Conservation (phyloP, 805 yeast genomes). For the Zygosaccharomyces pseudorouxii region DNA sequence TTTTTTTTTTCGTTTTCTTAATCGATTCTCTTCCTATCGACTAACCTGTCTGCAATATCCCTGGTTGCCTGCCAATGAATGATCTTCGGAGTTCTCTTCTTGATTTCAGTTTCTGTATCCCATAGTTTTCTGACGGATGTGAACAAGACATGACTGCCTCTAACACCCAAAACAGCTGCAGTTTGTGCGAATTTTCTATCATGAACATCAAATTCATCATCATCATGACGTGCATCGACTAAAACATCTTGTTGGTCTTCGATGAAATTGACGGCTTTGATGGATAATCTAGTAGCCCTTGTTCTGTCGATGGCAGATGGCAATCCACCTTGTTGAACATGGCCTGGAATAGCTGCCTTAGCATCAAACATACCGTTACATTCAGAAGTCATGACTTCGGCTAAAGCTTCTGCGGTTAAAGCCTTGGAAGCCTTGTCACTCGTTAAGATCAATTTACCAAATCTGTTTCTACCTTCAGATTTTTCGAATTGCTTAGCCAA, state of each 20-base stretch:
- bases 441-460: constrained; percentile 66
- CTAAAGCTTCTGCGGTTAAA: constrained; percentile 60
- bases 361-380: constrained; percentile 66
- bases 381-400: constrained; percentile 61
- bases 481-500: constrained; percentile 55
- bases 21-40: constrained; percentile 53
- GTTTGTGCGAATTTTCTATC: constrained; percentile 42
- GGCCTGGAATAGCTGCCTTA: constrained; percentile 79
- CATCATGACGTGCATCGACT: constrained; percentile 31
- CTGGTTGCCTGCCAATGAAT: constrained; percentile 78
- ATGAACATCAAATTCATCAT: constrained; percentile 29
- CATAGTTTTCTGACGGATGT: constrained; percentile 70
- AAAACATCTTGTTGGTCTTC: constrained; percentile 40
- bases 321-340: constrained; percentile 77
- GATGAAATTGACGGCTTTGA: constrained; percentile 64
- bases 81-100: constrained; percentile 79
- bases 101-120: constrained; percentile 80
- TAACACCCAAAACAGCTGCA: constrained; percentile 80
- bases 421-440: constrained; percentile 68
- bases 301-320: constrained; percentile 79
- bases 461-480: constrained; percentile 59
- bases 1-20: constrained; percentile 5
- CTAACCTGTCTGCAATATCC: constrained; percentile 78
- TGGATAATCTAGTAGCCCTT: constrained; percentile 65
- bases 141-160: constrained; percentile 70